Conservation (phyloP, 225 moss, liverwort and hornwort genomes). For the Anthoceros angustus region DNA sequence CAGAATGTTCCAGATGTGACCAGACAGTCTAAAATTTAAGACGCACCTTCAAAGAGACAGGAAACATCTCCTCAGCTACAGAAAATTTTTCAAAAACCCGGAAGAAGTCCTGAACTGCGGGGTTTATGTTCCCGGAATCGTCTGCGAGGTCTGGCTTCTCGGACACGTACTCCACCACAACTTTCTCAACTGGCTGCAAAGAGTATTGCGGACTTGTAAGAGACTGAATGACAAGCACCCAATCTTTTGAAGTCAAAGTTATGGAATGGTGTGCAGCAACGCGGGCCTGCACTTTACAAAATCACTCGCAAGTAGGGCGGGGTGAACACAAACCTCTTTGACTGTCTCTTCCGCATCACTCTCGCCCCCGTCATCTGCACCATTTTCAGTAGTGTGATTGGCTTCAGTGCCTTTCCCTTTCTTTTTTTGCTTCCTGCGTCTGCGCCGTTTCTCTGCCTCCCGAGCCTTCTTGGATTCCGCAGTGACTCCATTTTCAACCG, state of each 20-base stretch:
- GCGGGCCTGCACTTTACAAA: too few relatives aligned
- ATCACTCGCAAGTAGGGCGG: neutral
- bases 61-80: constrained; percentile 64
- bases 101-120: constrained; percentile 69
- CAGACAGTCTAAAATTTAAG: neutral
- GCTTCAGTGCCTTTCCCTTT: constrained; percentile 17
- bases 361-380: constrained; percentile 23
- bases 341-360: constrained; percentile 58
- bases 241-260: neutral
- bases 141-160: constrained; percentile 83
- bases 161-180: constrained; percentile 82
- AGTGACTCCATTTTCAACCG: constrained; percentile 14
- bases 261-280: neutral
- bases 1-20: too few relatives aligned
- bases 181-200: constrained; percentile 47
- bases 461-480: constrained; percentile 42
- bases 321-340: neutral
- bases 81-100: constrained; percentile 81
- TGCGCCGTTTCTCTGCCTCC: constrained; percentile 65
- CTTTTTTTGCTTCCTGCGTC: constrained; percentile 77
- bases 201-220: neutral
- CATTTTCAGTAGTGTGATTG: constrained; percentile 14
- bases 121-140: constrained; percentile 56
- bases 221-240: neutral
- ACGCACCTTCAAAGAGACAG: constrained; percentile 42